phyloP scores from a whole-genome alignment of 2,329 filamentous ascomycete species.

The Beauveria sp. region DNA sequence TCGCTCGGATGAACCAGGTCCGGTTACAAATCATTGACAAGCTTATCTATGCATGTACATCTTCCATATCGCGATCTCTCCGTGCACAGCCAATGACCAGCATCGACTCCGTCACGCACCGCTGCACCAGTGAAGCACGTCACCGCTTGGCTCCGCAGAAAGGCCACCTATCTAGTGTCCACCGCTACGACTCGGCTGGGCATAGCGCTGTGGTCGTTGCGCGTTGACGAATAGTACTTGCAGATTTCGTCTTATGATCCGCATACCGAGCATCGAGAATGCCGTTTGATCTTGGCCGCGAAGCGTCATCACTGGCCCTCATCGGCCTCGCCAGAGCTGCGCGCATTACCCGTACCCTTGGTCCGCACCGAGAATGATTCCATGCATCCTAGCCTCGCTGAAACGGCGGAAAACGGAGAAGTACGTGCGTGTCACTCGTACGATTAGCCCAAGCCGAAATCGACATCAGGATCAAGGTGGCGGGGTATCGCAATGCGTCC shows the following conservation, averaged over 20 bases:
- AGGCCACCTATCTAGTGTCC: neutral
- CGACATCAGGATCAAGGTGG: neutral
- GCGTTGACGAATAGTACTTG: constrained; percentile 1
- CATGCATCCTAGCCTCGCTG: neutral
- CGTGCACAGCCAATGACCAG: neutral
- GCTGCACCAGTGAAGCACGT: neutral
- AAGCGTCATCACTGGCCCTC: neutral
- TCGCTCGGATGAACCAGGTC: too few species aligned
- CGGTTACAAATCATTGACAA: neutral
- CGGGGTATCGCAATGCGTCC: constrained; percentile 3
- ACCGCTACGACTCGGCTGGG: neutral
- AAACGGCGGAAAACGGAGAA: neutral
- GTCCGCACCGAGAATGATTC: neutral
- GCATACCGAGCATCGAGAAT: neutral
- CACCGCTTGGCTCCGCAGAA: constrained; percentile 1
- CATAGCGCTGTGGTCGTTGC: neutral
- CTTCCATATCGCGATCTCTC: neutral
- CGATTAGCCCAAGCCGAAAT: neutral
- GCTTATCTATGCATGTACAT: neutral
- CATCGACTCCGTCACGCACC: neutral
- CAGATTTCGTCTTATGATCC: constrained; percentile 9
- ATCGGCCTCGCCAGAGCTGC: neutral
- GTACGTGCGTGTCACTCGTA: neutral
- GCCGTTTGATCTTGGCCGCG: neutral
- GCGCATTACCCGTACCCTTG: neutral